phyloP scores from a whole-genome alignment of 495 filamentous ascomycete genomes.

The Platismatia glauca region DNA sequence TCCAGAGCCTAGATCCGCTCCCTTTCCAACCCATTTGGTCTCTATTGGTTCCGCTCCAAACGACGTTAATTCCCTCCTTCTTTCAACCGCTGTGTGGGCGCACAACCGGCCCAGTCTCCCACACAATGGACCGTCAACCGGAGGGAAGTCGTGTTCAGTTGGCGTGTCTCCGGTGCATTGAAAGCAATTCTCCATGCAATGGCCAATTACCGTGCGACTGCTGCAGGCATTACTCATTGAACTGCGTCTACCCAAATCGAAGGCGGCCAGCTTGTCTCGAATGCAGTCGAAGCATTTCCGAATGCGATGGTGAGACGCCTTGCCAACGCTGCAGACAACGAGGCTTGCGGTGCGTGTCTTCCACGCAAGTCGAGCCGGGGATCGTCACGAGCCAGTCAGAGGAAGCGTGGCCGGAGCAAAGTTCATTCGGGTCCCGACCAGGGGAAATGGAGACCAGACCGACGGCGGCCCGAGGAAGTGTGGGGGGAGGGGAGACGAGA shows the following conservation, averaged over 20 bases:
- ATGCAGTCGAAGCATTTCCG: background rate
- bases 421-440: background rate
- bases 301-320: conserved; percentile 1
- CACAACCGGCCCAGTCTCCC: background rate
- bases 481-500: background rate
- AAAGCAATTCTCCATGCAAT: background rate
- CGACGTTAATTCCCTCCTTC: background rate
- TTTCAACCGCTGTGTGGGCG: background rate
- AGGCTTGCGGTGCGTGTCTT: background rate
- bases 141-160: background rate
- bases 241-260: background rate
- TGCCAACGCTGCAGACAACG: conserved; percentile 1
- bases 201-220: background rate
- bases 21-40: background rate
- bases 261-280: background rate
- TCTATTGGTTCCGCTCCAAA: background rate
- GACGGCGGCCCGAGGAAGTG: background rate
- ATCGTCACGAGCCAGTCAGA: background rate
- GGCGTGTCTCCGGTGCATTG: background rate
- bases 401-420: background rate
- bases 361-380: background rate
- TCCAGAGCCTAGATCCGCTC: background rate
- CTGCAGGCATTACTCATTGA: background rate
- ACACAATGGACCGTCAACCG: background rate
- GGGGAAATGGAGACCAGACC: background rate